phyloP scores from a whole-genome alignment of 306 rosid genomes.

The Glycine tomentella region DNA sequence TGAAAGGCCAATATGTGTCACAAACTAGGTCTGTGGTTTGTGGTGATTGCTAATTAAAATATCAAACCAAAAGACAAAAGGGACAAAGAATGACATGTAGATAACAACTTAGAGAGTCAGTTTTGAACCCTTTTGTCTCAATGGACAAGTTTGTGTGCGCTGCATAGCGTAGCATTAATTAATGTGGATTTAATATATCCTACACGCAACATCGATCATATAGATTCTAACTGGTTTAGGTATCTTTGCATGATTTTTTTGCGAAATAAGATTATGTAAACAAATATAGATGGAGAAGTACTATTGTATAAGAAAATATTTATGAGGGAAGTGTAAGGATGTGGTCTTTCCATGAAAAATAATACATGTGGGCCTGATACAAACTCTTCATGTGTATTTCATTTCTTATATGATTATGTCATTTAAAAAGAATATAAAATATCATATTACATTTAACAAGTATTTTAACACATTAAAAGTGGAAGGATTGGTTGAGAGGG shows the following conservation, averaged over 20 bases:
- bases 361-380: background rate
- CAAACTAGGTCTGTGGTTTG: slow-evolving; percentile 37
- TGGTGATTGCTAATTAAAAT: slow-evolving; percentile 39
- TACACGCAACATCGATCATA: background rate
- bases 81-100: slow-evolving; percentile 29
- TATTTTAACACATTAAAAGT: background rate
- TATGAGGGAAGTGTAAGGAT: background rate
- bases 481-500: background rate
- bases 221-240: slow-evolving; percentile 4
- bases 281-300: background rate
- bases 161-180: slow-evolving; percentile 37
- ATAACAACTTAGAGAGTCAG: slow-evolving; percentile 12
- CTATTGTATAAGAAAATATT: background rate
- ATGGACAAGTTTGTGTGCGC: slow-evolving; percentile 33
- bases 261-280: background rate
- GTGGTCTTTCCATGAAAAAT: background rate
- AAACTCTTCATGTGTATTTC: background rate
- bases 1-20: slow-evolving; percentile 55
- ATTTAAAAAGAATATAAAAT: background rate
- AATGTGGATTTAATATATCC: background rate
- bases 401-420: background rate
- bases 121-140: slow-evolving; percentile 33
- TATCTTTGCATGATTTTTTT: slow-evolving; percentile 3
- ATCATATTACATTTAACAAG: background rate
- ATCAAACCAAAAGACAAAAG: slow-evolving; percentile 37